Percentiles rank a stretch among this genome's conserved stretches.
Conservation (phyloP, 2,329 filamentous ascomycete genomes). For the Trichoderma pleuroti region DNA sequence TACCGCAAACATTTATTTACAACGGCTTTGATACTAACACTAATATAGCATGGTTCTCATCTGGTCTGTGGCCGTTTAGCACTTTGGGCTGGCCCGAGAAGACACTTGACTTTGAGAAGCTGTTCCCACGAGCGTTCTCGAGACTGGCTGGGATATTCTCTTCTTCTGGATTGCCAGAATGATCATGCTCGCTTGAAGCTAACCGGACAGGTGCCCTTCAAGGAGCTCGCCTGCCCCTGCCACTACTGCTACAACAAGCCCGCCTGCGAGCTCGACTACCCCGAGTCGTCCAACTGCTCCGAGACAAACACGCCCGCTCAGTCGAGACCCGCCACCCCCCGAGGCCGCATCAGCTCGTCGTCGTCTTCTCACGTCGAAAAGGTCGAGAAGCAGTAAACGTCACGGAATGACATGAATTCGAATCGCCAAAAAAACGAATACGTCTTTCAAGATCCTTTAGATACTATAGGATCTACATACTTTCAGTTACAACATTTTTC, state of each 20-base stretch:
- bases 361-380: not conserved
- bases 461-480: not conserved
- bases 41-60: constrained; percentile 72
- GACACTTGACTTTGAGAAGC: constrained; percentile 71
- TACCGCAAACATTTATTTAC: too few species aligned
- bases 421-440: not conserved
- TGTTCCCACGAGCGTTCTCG: constrained; percentile 84
- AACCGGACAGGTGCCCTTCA: constrained; percentile 88
- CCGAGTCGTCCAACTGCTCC: not conserved
- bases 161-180: constrained; percentile 94
- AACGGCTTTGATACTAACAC: constrained; percentile 18
- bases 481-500: not conserved
- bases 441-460: not conserved
- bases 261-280: not conserved
- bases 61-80: constrained; percentile 89
- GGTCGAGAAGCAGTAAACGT: not conserved
- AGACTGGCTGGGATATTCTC: constrained; percentile 92
- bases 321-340: constrained; percentile 3
- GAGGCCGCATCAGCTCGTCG: not conserved
- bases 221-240: constrained; percentile 53
- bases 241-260: constrained; percentile 32
- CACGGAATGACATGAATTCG: not conserved
- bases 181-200: constrained; percentile 92
- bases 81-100: constrained; percentile 86
- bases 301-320: not conserved